Conservation (phyloP, 2,329 filamentous ascomycete species). For the Colletotrichum horii region DNA sequence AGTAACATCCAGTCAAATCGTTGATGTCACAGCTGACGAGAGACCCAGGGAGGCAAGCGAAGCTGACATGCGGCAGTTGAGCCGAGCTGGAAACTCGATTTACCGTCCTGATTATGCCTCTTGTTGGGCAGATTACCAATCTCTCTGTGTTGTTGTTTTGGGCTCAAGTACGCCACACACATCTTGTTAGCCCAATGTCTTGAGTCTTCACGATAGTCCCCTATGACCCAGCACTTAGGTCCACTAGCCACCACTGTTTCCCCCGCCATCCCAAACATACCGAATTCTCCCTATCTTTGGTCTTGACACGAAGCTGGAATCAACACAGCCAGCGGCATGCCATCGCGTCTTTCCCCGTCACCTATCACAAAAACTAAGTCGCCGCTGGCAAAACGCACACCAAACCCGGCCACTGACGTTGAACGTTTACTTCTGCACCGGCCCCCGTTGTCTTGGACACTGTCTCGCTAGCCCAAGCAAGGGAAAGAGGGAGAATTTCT, state of each 20-base stretch:
- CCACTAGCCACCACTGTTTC: neutral
- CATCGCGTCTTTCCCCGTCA: neutral
- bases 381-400: neutral
- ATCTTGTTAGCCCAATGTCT: neutral
- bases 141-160: neutral
- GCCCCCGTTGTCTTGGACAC: neutral
- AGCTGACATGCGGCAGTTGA: neutral
- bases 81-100: neutral
- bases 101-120: neutral
- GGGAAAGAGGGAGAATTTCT: neutral
- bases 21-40: neutral
- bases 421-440: constrained; percentile 4
- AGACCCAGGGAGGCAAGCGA: neutral
- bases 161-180: neutral
- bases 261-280: neutral
- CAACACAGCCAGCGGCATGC: neutral
- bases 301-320: neutral
- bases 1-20: neutral
- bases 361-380: neutral
- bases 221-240: neutral
- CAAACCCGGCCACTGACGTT: constrained; percentile 1
- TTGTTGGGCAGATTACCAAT: neutral
- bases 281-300: neutral
- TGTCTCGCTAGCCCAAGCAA: constrained; percentile 6
- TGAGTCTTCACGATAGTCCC: neutral